These are phyloP conservation scores for Thyridium curvatum DNA, from an alignment of 2,329 filamentous ascomycete genomes.

Conservation along the genomic window DNA sequence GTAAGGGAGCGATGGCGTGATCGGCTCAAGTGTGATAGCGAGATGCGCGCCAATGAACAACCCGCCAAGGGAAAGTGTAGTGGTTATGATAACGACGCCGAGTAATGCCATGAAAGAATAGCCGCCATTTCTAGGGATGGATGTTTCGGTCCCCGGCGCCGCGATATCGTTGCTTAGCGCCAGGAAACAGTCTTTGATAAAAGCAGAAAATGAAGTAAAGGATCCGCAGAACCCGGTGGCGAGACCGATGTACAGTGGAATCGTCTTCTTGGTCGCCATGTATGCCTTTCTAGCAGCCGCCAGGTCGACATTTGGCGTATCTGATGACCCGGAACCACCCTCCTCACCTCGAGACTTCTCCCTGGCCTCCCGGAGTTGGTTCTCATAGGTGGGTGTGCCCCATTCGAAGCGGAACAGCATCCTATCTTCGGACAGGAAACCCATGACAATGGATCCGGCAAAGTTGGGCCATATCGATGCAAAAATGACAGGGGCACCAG, in stretches of 20 bases:
- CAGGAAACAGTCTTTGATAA: conserved; percentile 60
- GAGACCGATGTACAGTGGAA: conserved; percentile 64
- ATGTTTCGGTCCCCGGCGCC: conserved; percentile 17
- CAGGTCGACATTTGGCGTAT: neutral
- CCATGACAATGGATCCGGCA: conserved; percentile 73
- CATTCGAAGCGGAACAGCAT: conserved; percentile 65
- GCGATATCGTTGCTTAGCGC: conserved; percentile 54
- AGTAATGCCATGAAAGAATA: conserved; percentile 79
- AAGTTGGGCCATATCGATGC: conserved; percentile 85
- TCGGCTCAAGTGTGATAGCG: conserved; percentile 52
- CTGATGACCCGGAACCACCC: conserved; percentile 12
- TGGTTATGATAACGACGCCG: conserved; percentile 66
- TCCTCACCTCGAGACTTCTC: conserved; percentile 29
- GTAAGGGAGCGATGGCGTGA: conserved; percentile 56
- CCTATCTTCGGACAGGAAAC: conserved; percentile 53
- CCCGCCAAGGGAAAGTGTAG: conserved; percentile 63
- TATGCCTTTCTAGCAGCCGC: conserved; percentile 48
- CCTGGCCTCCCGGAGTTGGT: conserved; percentile 21
- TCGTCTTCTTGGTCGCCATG: conserved; percentile 54
- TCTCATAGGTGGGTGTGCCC: conserved; percentile 30
- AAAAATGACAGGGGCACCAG: conserved; percentile 67
- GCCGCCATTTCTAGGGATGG: conserved; percentile 56
- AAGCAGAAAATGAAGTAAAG: conserved; percentile 65
- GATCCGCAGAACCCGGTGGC: conserved; percentile 67
- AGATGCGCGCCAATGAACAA: conserved; percentile 70